Conservation (phyloP, 2,329 filamentous ascomycete genomes). For the Claviceps lovelessii region DNA sequence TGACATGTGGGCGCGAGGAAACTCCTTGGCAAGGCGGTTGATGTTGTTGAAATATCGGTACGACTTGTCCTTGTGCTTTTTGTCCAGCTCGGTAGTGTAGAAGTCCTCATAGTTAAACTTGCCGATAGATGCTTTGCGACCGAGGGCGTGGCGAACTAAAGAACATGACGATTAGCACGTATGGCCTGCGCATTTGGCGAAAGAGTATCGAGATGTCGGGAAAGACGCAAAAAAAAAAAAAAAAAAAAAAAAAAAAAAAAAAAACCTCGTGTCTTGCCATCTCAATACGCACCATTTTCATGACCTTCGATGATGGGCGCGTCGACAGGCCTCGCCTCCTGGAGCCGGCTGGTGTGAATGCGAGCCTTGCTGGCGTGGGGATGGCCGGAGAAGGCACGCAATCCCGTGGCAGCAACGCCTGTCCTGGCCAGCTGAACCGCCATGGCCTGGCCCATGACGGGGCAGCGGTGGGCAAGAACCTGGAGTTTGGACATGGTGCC, state of each 20-base stretch:
- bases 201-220: too few relatives aligned
- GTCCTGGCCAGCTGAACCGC: conserved; percentile 61
- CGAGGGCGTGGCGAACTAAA: conserved; percentile 2
- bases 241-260: too few relatives aligned
- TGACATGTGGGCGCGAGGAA: conserved; percentile 85
- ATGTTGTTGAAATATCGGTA: conserved; percentile 99
- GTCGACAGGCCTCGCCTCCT: conserved; percentile 68
- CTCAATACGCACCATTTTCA: conserved; percentile 33
- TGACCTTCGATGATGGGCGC: conserved; percentile 32
- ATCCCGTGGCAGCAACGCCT: conserved; percentile 31
- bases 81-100: conserved; percentile 78
- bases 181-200: background rate
- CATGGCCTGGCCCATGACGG: conserved; percentile 96
- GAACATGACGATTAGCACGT: background rate
- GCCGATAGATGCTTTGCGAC: conserved; percentile 15
- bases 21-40: conserved; percentile 92
- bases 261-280: too few relatives aligned
- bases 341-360: conserved; percentile 65
- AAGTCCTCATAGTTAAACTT: conserved; percentile 88
- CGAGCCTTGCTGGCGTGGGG: conserved; percentile 48
- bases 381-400: conserved; percentile 37
- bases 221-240: background rate
- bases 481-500: conserved; percentile 96
- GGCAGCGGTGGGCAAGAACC: conserved; percentile 84
- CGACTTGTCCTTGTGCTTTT: conserved; percentile 99